Conservation (phyloP, 352 stramenopile species). For the Phytophthora aleatoria region DNA sequence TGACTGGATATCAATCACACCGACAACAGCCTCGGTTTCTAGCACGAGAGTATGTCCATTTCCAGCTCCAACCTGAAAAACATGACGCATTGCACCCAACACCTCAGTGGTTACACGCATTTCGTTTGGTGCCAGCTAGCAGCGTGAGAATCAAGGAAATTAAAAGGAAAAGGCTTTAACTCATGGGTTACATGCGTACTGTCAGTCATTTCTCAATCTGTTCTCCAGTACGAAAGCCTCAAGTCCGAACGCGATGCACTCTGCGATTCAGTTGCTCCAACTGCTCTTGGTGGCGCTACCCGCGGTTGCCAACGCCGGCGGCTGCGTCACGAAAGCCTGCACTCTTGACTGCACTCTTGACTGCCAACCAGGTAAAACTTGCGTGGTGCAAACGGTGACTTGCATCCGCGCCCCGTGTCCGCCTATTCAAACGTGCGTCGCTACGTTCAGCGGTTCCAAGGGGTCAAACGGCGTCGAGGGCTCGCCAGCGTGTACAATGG, state of each 20-base stretch:
- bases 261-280: background rate
- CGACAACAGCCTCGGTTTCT: slow-evolving; percentile 1
- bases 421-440: slow-evolving; percentile 17
- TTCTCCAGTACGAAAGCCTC: too few species aligned
- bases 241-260: background rate
- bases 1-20: slow-evolving; percentile 16
- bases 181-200: too few species aligned
- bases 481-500: slow-evolving; percentile 5
- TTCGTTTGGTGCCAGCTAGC: too few species aligned
- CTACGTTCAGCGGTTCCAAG: background rate
- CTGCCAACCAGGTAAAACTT: slow-evolving; percentile 5
- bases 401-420: slow-evolving; percentile 15
- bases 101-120: background rate
- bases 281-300: slow-evolving; percentile 7
- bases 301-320: background rate
- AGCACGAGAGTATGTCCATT: slow-evolving; percentile 16
- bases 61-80: background rate
- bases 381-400: slow-evolving; percentile 9
- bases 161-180: background rate
- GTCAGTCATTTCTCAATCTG: background rate
- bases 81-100: too few species aligned
- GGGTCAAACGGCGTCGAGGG: background rate
- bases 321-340: slow-evolving; percentile 8
- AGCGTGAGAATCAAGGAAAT: background rate
- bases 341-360: slow-evolving; percentile 18